These are phyloP conservation scores for Colletotrichum tropicale DNA, from an alignment of 2,329 filamentous ascomycete species.

Conservation along the genomic window DNA sequence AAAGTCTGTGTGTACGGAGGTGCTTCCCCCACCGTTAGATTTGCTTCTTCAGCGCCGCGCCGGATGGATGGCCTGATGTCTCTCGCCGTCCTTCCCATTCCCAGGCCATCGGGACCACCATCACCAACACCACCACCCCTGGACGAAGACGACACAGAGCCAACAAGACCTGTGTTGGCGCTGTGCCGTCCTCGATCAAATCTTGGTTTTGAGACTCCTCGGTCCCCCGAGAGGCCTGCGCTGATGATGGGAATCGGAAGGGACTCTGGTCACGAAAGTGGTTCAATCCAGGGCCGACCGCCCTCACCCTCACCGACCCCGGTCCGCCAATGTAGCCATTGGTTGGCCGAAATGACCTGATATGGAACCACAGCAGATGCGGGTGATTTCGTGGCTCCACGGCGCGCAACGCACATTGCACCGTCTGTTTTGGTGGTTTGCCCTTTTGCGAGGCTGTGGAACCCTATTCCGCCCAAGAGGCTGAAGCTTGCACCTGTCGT, in stretches of 20 bases:
- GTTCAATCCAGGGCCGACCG: background rate
- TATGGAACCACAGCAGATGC: conserved; percentile 7
- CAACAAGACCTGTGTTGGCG: background rate
- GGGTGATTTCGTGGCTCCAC: conserved; percentile 7
- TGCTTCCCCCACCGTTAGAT: background rate
- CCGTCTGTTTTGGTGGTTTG: background rate
- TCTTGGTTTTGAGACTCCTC: background rate
- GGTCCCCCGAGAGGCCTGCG: background rate
- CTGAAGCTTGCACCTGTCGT: background rate
- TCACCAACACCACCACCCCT: background rate
- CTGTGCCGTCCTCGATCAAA: background rate
- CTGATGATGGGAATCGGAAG: background rate
- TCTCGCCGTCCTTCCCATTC: background rate
- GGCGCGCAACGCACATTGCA: background rate
- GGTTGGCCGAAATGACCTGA: conserved; percentile 13
- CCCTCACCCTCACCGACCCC: background rate
- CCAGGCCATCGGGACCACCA: background rate
- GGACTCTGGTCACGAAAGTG: background rate
- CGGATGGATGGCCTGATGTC: conserved; percentile 2
- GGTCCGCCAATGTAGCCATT: conserved; percentile 12
- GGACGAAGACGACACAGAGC: background rate
- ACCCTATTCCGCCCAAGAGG: background rate
- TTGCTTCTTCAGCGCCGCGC: background rate
- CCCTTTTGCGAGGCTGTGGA: background rate
- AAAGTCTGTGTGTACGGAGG: background rate